These are phyloP conservation scores for Cladosporium colombiae DNA, from an alignment of 2,329 filamentous ascomycete genomes.

Conservation along the genomic window DNA sequence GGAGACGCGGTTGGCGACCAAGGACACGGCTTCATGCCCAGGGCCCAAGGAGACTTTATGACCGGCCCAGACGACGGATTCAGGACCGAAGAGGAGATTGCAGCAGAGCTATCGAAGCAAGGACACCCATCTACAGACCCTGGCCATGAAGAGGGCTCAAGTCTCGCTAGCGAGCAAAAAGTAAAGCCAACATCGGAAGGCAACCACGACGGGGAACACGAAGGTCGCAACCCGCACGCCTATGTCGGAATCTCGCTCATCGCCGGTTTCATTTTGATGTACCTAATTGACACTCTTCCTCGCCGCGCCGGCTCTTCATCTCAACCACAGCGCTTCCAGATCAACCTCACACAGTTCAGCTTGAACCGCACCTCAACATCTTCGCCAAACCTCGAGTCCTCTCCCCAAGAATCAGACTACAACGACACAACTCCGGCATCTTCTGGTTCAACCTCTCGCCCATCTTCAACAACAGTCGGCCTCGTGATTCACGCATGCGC, in stretches of 20 bases:
- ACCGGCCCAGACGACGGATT: constrained; percentile 37
- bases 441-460: constrained; percentile 27
- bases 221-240: constrained; percentile 61
- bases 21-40: neutral
- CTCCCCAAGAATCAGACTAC: constrained; percentile 27
- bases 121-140: constrained; percentile 23
- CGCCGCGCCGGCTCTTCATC: constrained; percentile 66
- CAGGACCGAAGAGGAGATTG: constrained; percentile 22
- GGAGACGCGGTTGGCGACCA: neutral
- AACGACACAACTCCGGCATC: constrained; percentile 38
- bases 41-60: constrained; percentile 20
- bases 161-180: constrained; percentile 14
- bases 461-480: constrained; percentile 70
- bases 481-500: constrained; percentile 95
- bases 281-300: constrained; percentile 85
- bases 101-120: constrained; percentile 19
- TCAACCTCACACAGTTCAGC: constrained; percentile 79
- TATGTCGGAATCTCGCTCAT: constrained; percentile 87
- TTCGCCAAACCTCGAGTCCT: constrained; percentile 30
- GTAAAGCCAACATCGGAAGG: neutral
- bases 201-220: constrained; percentile 22
- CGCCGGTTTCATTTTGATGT: constrained; percentile 93
- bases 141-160: constrained; percentile 22
- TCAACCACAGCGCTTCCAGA: constrained; percentile 71
- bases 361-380: constrained; percentile 43